Percentiles rank a stretch among this genome's conserved stretches.
Evolutionary conservation across 345 rosid species (phyloP).

Genomic region (Brassica incana): DNA sequence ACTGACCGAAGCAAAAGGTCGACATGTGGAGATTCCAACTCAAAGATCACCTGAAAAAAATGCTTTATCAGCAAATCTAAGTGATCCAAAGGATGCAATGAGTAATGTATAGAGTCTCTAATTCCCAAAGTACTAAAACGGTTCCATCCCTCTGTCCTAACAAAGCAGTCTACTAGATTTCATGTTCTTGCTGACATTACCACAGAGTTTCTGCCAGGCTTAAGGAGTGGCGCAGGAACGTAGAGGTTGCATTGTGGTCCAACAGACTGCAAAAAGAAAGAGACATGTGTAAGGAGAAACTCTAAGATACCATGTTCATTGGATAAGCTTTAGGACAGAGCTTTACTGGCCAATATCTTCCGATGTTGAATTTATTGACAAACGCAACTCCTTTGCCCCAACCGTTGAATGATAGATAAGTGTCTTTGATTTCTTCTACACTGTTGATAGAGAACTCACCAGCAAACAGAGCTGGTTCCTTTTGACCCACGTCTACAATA

Average conservation of each 20-base stretch:
- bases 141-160: background rate
- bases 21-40: slow-evolving; percentile 63
- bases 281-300: background rate
- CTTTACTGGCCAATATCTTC: slow-evolving; percentile 94
- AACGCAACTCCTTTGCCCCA: slow-evolving; percentile 88
- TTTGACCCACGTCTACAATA: slow-evolving; percentile 49
- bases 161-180: background rate
- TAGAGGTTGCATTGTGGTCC: slow-evolving; percentile 94
- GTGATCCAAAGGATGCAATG: background rate
- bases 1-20: slow-evolving; percentile 53
- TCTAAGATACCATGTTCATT: background rate
- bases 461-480: slow-evolving; percentile 66
- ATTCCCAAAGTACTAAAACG: background rate
- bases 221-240: slow-evolving; percentile 76
- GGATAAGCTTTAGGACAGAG: background rate
- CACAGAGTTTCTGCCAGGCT: slow-evolving; percentile 60
- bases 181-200: slow-evolving; percentile 40
- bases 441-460: slow-evolving; percentile 57
- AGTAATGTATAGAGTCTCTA: background rate
- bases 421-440: slow-evolving; percentile 56
- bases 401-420: slow-evolving; percentile 73
- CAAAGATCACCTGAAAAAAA: slow-evolving; percentile 57
- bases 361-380: slow-evolving; percentile 76
- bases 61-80: background rate
- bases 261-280: slow-evolving; percentile 50